Evolutionary conservation across 306 rosid species (phyloP).

Genomic region (Notholithocarpus densiflorus): DNA sequence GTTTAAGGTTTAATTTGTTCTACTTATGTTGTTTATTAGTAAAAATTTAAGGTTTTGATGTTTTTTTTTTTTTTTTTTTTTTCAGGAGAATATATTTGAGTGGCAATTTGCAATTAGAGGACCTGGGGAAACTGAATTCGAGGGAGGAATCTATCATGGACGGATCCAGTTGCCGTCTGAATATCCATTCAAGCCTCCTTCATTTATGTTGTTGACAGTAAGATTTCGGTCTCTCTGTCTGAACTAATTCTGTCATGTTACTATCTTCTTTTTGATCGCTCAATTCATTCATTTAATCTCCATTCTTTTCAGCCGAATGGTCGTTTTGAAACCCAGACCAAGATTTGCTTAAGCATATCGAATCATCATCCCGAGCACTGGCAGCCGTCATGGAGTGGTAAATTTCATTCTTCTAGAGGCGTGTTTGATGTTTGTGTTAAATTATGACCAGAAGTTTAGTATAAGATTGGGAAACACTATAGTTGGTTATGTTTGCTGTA

Average conservation of each 20-base stretch:
- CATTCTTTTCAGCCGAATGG: slow-evolving; percentile 74
- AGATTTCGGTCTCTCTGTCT: slow-evolving; percentile 1
- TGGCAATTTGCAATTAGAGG: slow-evolving; percentile 95
- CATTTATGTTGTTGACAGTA: slow-evolving; percentile 85
- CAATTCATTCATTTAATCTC: background rate
- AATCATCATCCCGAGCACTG: slow-evolving; percentile 99
- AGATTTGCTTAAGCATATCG: slow-evolving; percentile 97
- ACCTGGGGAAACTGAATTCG: slow-evolving; percentile 66
- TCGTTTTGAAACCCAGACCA: slow-evolving; percentile 92
- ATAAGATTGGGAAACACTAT: background rate
- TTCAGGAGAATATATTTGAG: slow-evolving; percentile 91
- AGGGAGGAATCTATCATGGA: slow-evolving; percentile 91
- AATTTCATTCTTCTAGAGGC: background rate
- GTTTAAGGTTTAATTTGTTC: background rate
- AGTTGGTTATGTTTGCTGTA: background rate
- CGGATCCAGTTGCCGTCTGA: slow-evolving; percentile 79
- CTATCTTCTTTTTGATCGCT: background rate
- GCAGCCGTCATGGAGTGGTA: slow-evolving; percentile 99
- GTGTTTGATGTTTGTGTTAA: background rate
- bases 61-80: background rate
- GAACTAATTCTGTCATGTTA: background rate
- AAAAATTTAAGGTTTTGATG: background rate
- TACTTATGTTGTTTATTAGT: background rate
- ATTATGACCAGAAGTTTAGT: background rate
- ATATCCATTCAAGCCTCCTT: slow-evolving; percentile 94